phyloP scores from a whole-genome alignment of 345 rosid genomes.

The Arabidopsis thaliana region DNA sequence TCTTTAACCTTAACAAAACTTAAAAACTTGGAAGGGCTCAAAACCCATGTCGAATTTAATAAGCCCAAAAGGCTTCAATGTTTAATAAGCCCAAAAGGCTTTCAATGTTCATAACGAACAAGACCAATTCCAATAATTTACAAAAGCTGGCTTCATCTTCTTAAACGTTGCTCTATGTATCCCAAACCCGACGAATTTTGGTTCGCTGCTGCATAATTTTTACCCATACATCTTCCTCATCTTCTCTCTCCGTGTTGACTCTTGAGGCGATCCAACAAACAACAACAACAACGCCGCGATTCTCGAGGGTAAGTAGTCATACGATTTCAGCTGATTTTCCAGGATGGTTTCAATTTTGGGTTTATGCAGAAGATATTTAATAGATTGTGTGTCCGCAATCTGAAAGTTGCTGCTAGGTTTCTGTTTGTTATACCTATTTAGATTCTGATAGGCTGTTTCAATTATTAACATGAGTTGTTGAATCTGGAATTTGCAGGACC shows the following conservation, averaged over 20 bases:
- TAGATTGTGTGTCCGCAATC: slow-evolving; percentile 2
- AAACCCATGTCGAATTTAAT: not conserved
- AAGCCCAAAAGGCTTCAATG: slow-evolving; percentile 5
- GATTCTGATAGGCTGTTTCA: not conserved
- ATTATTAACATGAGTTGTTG: not conserved
- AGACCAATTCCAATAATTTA: not conserved
- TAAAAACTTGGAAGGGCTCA: not conserved
- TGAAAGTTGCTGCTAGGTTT: not conserved
- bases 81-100: not conserved
- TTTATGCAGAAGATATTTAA: not conserved
- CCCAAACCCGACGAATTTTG: not conserved
- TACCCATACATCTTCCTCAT: not conserved
- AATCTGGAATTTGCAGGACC: slow-evolving; percentile 35
- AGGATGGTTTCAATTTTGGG: not conserved
- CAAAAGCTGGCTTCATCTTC: not conserved
- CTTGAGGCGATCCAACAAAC: slow-evolving; percentile 23
- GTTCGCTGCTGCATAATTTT: not conserved
- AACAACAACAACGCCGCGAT: slow-evolving; percentile 1
- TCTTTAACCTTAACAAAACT: not conserved
- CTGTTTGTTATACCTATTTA: too few relatives aligned
- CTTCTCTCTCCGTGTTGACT: slow-evolving; percentile 36
- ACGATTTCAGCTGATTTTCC: slow-evolving; percentile 14
- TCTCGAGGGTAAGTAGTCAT: slow-evolving; percentile 41
- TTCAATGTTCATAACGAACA: not conserved
- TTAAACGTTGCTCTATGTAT: not conserved